Base-by-base conservation (phyloP, 164 flowering plant species). In the Cinnamomum micranthum region DNA sequence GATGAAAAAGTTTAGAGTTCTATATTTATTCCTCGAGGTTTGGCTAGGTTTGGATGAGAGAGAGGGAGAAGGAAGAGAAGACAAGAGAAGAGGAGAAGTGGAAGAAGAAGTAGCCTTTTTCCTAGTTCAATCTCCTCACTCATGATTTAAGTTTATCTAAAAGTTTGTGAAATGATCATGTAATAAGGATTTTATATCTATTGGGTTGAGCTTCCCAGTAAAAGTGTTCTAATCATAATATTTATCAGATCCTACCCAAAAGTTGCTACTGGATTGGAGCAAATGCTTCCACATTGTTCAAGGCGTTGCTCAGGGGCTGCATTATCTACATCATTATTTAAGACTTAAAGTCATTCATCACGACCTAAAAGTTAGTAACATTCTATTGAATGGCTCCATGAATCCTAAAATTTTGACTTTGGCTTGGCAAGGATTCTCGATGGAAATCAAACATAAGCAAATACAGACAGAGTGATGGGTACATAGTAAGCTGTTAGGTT, bases 311-410 rank as follows among this genome's bases (percentile, higher is more conserved):
- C 80, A 85, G 62, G 90, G 91, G 20, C 41, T 90, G 58, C 80
- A 86, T 19, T 90, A 90, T 71, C 86, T 90, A 59, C 94, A 88
- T 51, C 84, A 82, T 23, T 89, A 88, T 50, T 90, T 89, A 3
- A 76, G 84, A 24, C 71, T 87, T 15, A 73, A 66, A 41, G 83
- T 89, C 22, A 86, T 89, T 4, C 91, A 88, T 62, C 76, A 88
- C 6, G 90, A 90, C 80, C 84, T 89, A 2, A 89, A 88, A 75
- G 80, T 88, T 9, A 82, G 88, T 82, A 90, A 88, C 59, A 68
- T 87, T 9, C 71, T 88, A 27, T 33, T 88, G n/a, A 91, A 88
- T 75, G 71, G 15, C 0, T 83, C 84, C 2, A 77, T 87, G 85
- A 82, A 75, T 27, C 78, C 92, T 0, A 85, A 86, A 77, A 83